Base-by-base conservation (phyloP, 257 asterid species). In the Nyctanthes arbortristis region DNA sequence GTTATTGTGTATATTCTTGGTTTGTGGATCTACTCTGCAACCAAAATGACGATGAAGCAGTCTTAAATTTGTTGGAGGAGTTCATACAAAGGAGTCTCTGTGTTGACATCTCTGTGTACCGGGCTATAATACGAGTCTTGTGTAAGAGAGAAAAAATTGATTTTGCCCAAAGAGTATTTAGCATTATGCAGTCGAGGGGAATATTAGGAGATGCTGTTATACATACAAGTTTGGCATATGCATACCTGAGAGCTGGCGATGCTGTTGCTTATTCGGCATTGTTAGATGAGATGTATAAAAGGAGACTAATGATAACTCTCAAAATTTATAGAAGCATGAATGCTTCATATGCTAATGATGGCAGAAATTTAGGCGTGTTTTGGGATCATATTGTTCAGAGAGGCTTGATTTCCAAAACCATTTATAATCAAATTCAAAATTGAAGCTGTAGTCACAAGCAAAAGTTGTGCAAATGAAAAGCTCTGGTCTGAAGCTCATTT, bases 241-340 rank as follows among this genome's bases (percentile, higher is more conserved):
- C 90, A 27, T 84, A 76, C 66, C 78, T 77, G 55, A 89, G 84
- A 79, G 78, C 2, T 8, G 96, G 95, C 18, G 83, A 86, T 70
- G 55, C 14, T 63, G 69, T 1, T 30, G 76, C 87, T 56, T 81
- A 81, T 56, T 78, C 81, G 28, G 77, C 65, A 32, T 78, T 85
- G 83, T 78, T 88, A 1, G 96, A 93, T 35, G 95, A 84, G 81
- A 93, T 93, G 99, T 80, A 80, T 81, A 77, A 67, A 72, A 83
- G 84, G 82, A 82, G 96, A 63, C 57, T 89, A 34, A 83, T 87
- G 91, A 82, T 93, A 67, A 90, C 87, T 40, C 82, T 84, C 40
- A 78, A 77, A 66, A 75, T 91, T 40, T 91, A 75, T 77, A 79
- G 66, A 78, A 79, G 81, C 64, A 70, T 90, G 9, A 78, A 68